phyloP scores from a whole-genome alignment of 2,329 filamentous ascomycete species.

The Apiospora rasikravindrae region DNA sequence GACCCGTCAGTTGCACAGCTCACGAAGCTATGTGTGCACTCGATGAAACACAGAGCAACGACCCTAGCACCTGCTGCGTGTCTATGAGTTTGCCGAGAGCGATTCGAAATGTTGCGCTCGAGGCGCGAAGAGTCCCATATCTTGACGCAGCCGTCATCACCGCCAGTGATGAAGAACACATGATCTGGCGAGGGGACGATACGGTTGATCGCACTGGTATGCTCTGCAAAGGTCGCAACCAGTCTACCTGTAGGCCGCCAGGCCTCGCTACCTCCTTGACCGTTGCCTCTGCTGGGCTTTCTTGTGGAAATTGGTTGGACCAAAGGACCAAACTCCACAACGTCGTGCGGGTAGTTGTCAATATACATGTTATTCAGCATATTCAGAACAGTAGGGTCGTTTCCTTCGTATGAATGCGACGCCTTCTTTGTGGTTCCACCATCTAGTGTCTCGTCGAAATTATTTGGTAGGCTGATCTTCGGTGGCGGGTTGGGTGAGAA shows the following conservation, averaged over 20 bases:
- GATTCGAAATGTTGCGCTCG: conserved; percentile 88
- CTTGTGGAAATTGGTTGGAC: conserved; percentile 71
- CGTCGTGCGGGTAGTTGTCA: conserved; percentile 70
- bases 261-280: conserved; percentile 59
- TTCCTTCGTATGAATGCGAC: conserved; percentile 85
- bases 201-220: conserved; percentile 80
- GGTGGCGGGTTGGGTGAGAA: conserved; percentile 47
- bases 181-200: conserved; percentile 88
- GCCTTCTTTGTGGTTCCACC: conserved; percentile 57
- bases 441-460: conserved; percentile 37
- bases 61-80: conserved; percentile 76
- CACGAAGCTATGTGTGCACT: conserved; percentile 91
- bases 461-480: conserved; percentile 41
- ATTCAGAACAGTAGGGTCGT: conserved; percentile 69
- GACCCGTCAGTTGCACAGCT: conserved; percentile 90
- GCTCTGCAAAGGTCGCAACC: conserved; percentile 88
- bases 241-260: conserved; percentile 88
- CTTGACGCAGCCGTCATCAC: conserved; percentile 88
- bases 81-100: conserved; percentile 83
- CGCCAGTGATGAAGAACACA: conserved; percentile 90
- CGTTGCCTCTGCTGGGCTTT: conserved; percentile 55
- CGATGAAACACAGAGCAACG: conserved; percentile 85
- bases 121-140: conserved; percentile 91
- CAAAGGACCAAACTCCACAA: conserved; percentile 77
- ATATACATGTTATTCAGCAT: conserved; percentile 86